phyloP scores from a whole-genome alignment of 441 rosid genomes.

The Croton laevigatus region DNA sequence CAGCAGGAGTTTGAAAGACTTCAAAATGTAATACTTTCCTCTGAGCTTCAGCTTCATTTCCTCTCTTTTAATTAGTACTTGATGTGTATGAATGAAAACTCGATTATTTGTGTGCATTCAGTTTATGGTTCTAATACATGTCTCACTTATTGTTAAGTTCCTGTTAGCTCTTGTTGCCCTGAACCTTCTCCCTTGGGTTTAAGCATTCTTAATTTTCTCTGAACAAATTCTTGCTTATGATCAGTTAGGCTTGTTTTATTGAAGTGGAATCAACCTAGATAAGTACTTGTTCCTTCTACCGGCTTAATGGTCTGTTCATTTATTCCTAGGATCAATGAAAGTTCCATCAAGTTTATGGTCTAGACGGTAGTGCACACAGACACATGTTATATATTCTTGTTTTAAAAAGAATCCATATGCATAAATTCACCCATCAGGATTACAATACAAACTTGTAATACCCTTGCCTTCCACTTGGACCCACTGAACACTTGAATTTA shows the following conservation, averaged over 20 bases:
- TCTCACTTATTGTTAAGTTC: not conserved
- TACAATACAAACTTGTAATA: too few relatives aligned
- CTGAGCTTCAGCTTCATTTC: not conserved
- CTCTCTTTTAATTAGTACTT: not conserved
- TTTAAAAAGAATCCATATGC: not conserved
- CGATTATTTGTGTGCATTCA: not conserved
- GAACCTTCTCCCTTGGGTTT: conserved; percentile 9
- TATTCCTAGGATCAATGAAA: not conserved
- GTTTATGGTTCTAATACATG: not conserved
- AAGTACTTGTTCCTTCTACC: not conserved
- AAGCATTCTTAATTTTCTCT: conserved; percentile 8
- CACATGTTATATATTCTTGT: not conserved
- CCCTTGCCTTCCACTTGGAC: too few relatives aligned
- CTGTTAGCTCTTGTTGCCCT: not conserved
- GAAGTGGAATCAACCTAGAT: not conserved
- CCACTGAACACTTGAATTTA: too few relatives aligned
- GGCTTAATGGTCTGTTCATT: not conserved
- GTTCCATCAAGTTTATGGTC: not conserved
- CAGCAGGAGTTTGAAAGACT: conserved; percentile 94
- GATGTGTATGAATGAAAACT: conserved; percentile 10
- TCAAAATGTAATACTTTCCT: conserved; percentile 60
- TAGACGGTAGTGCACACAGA: not conserved
- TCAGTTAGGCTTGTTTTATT: conserved; percentile 2
- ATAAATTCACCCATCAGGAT: too few relatives aligned
- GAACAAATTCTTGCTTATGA: not conserved